Evolutionary conservation across 257 asterid genomes (phyloP).

Genomic region (Nicotiana undulata): DNA sequence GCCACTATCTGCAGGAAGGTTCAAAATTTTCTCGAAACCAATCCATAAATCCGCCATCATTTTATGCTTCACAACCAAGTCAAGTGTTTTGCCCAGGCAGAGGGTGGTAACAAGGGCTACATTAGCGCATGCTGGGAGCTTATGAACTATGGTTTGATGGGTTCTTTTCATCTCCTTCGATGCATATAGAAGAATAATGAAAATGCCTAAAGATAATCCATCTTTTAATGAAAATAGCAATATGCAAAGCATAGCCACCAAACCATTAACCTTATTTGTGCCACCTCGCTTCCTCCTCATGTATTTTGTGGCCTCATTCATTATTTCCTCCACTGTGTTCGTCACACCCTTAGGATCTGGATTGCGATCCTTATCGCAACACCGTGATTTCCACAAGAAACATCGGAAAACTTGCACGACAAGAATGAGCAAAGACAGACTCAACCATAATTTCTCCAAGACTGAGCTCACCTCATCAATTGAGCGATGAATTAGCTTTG

Average conservation of each 20-base stretch:
- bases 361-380: constrained; percentile 3
- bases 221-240: constrained; percentile 33
- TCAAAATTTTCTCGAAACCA: constrained; percentile 13
- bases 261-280: constrained; percentile 4
- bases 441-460: constrained; percentile 30
- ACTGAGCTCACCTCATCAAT: constrained; percentile 20
- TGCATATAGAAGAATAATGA: constrained; percentile 17
- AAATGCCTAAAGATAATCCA: constrained; percentile 37
- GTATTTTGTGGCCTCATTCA: constrained; percentile 24
- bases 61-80: constrained; percentile 11
- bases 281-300: constrained; percentile 18
- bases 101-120: constrained; percentile 28
- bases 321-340: constrained; percentile 28
- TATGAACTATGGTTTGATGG: constrained; percentile 12
- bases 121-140: constrained; percentile 19
- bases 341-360: constrained; percentile 24
- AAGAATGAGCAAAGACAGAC: constrained; percentile 24
- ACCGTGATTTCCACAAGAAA: constrained; percentile 14
- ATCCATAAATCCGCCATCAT: constrained; percentile 36
- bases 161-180: constrained; percentile 21
- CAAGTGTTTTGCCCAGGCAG: constrained; percentile 16
- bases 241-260: constrained; percentile 24
- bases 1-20: neutral
- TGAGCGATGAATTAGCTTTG: constrained; percentile 3
- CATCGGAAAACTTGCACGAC: constrained; percentile 27